These are phyloP conservation scores for Psilocybe tampanensis DNA, from an alignment of 768 basidiomycete genomes.

Conservation along the genomic window DNA sequence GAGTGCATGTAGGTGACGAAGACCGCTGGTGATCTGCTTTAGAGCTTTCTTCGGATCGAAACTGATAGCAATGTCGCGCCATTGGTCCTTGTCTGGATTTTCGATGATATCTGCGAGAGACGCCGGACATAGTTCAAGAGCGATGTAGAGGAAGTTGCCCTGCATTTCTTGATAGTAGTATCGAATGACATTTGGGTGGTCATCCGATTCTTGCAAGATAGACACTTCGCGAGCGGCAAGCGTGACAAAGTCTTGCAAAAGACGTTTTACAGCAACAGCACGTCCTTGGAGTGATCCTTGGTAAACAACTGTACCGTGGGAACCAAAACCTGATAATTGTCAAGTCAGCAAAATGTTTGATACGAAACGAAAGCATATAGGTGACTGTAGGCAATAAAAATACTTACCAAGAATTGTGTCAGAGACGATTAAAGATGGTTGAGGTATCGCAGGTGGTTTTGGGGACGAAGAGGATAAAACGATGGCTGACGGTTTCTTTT, in stretches of 20 bases:
- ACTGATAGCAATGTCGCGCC: constrained; percentile 73
- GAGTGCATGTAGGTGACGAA: constrained; percentile 89
- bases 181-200: constrained; percentile 97
- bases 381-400: background rate
- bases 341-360: constrained; percentile 7
- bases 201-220: constrained; percentile 94
- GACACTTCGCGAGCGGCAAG: constrained; percentile 92
- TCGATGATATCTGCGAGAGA: constrained; percentile 89
- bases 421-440: constrained; percentile 67
- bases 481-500: constrained; percentile 24
- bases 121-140: constrained; percentile 91
- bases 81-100: constrained; percentile 64
- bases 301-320: constrained; percentile 95
- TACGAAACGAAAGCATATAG: background rate
- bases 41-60: constrained; percentile 91
- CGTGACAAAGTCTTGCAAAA: constrained; percentile 94
- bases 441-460: constrained; percentile 24
- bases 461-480: constrained; percentile 28
- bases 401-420: constrained; percentile 74
- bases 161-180: constrained; percentile 98
- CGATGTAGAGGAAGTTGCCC: constrained; percentile 95
- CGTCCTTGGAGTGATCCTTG: constrained; percentile 95
- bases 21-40: constrained; percentile 82
- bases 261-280: constrained; percentile 96
- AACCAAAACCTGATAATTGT: constrained; percentile 78